Conservation (phyloP, 2,329 filamentous ascomycete species). For the Cercospora zeina region DNA sequence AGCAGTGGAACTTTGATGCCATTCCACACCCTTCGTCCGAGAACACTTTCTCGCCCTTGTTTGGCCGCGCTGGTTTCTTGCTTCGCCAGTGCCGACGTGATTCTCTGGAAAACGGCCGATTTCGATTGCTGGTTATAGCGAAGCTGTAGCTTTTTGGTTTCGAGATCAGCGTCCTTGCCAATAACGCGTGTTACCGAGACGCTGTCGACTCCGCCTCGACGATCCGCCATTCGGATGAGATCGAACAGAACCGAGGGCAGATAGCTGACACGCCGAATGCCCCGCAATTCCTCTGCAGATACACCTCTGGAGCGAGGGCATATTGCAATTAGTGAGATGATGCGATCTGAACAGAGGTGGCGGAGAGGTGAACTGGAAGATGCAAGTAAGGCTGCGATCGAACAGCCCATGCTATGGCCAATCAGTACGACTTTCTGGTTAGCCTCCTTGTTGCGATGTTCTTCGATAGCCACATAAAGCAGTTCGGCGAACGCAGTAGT, state of each 20-base stretch:
- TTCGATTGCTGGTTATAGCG: slow-evolving; percentile 80
- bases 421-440: slow-evolving; percentile 74
- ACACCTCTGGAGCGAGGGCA: slow-evolving; percentile 70
- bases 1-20: slow-evolving; percentile 72
- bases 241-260: slow-evolving; percentile 74
- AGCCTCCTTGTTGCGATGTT: slow-evolving; percentile 64
- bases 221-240: slow-evolving; percentile 74
- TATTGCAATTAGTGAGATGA: slow-evolving; percentile 76
- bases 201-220: slow-evolving; percentile 74
- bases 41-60: slow-evolving; percentile 55
- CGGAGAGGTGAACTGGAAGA: slow-evolving; percentile 57
- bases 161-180: slow-evolving; percentile 63
- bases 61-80: slow-evolving; percentile 18
- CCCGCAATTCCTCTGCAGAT: slow-evolving; percentile 41
- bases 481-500: slow-evolving; percentile 73
- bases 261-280: slow-evolving; percentile 60
- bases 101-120: slow-evolving; percentile 80
- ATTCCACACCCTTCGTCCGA: slow-evolving; percentile 70
- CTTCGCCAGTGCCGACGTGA: slow-evolving; percentile 64
- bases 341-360: slow-evolving; percentile 55
- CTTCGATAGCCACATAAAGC: slow-evolving; percentile 70
- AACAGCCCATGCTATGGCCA: slow-evolving; percentile 88
- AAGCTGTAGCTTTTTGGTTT: slow-evolving; percentile 67
- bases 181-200: slow-evolving; percentile 77
- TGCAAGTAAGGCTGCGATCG: slow-evolving; percentile 71